Percentiles rank a stretch among this genome's conserved stretches.
These are phyloP conservation scores for Xerocomus brunneocitrinus DNA, from an alignment of 768 basidiomycete genomes.

Conservation along the genomic window DNA sequence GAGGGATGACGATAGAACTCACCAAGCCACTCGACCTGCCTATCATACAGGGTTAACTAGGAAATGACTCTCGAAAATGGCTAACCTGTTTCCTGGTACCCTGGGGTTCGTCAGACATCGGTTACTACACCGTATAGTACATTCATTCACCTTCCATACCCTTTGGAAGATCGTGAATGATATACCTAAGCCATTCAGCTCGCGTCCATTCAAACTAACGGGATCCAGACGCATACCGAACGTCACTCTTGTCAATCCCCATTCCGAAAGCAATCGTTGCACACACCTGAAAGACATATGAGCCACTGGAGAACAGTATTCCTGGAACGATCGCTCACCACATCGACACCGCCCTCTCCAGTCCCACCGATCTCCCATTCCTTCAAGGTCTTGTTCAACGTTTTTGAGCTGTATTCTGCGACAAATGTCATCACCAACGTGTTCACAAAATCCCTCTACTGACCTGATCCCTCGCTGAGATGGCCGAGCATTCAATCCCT, in stretches of 20 bases:
- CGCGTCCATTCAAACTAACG: background rate
- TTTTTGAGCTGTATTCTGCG: conserved; percentile 33
- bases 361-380: conserved; percentile 58
- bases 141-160: too few species aligned
- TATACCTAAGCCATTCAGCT: conserved; percentile 43
- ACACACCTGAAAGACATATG: conserved; percentile 47
- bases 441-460: background rate
- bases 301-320: background rate
- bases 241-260: conserved; percentile 56
- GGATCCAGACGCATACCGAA: conserved; percentile 41
- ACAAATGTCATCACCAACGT: background rate
- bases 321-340: conserved; percentile 40
- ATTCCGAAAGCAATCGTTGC: conserved; percentile 84
- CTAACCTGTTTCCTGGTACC: conserved; percentile 82
- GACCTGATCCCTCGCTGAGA: conserved; percentile 73
- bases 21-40: conserved; percentile 74
- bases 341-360: conserved; percentile 53
- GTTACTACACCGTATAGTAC: background rate
- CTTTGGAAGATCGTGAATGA: conserved; percentile 46
- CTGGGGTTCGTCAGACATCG: conserved; percentile 32
- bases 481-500: conserved; percentile 61
- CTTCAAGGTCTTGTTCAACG: conserved; percentile 48
- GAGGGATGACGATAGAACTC: conserved; percentile 16
- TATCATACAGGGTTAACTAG: conserved; percentile 22
- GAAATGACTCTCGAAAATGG: background rate